phyloP scores from a whole-genome alignment of 495 filamentous ascomycete genomes.

The Cercophora sp. region DNA sequence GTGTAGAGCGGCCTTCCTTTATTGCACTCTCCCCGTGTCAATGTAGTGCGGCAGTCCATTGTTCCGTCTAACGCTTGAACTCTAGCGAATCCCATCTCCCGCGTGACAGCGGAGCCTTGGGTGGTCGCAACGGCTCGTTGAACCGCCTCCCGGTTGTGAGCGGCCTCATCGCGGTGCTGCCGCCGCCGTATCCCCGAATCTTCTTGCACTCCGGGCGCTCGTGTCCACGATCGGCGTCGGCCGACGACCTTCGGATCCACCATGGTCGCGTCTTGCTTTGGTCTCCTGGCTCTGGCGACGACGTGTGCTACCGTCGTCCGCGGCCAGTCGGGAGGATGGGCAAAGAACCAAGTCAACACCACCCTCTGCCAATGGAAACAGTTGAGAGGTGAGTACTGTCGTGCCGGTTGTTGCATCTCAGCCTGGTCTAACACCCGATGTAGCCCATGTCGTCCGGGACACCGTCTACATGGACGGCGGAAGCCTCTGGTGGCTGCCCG shows the following conservation, averaged over 20 bases:
- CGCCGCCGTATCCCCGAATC: too few relatives aligned
- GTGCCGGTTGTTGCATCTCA: too few relatives aligned
- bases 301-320: slow-evolving; percentile 21
- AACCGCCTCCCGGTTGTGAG: too few relatives aligned
- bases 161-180: too few relatives aligned
- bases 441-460: slow-evolving; percentile 60
- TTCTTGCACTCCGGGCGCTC: too few relatives aligned
- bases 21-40: background rate
- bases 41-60: too few relatives aligned
- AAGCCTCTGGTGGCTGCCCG: slow-evolving; percentile 44
- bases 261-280: slow-evolving; percentile 17
- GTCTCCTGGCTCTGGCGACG: slow-evolving; percentile 19
- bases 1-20: background rate
- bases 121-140: too few relatives aligned
- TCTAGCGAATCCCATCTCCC: too few relatives aligned
- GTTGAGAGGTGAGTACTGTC: slow-evolving; percentile 44
- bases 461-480: slow-evolving; percentile 70
- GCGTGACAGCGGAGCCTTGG: too few relatives aligned
- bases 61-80: too few relatives aligned
- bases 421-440: slow-evolving; percentile 20
- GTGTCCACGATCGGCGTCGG: background rate
- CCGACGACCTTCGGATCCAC: background rate
- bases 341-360: slow-evolving; percentile 41
- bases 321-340: slow-evolving; percentile 38
- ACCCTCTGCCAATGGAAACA: slow-evolving; percentile 57